These are phyloP conservation scores for Herpetomonas samuelpessoai DNA, from an alignment of 208 protist species.

Conservation along the genomic window DNA sequence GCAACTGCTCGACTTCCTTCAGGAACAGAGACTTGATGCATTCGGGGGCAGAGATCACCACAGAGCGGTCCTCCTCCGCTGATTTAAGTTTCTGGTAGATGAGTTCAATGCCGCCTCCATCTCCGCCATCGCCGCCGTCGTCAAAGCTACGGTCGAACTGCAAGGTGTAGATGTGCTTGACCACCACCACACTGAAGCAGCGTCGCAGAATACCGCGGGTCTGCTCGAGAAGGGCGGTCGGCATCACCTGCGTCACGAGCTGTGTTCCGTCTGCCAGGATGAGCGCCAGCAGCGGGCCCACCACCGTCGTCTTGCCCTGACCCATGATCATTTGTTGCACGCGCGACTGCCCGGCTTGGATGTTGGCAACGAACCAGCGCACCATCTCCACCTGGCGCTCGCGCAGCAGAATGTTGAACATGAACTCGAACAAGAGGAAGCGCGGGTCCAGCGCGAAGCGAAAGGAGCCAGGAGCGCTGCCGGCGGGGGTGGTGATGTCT, in stretches of 20 bases:
- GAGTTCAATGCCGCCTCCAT: conserved; percentile 20
- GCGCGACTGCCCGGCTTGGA: conserved; percentile 56
- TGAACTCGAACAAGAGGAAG: conserved; percentile 93
- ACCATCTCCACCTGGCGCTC: conserved; percentile 93
- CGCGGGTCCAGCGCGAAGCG: conserved; percentile 70
- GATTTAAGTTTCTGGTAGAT: conserved; percentile 73
- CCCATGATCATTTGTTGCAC: conserved; percentile 97
- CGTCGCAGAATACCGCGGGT: conserved; percentile 85
- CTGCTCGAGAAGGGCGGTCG: conserved; percentile 91
- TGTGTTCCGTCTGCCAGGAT: conserved; percentile 91
- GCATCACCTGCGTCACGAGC: conserved; percentile 93
- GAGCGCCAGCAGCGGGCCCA: conserved; percentile 91
- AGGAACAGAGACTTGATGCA: conserved; percentile 94
- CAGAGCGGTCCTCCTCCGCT: conserved; percentile 51
- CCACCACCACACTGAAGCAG: conserved; percentile 91
- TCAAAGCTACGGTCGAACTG: conserved; percentile 73
- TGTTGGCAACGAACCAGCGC: conserved; percentile 76
- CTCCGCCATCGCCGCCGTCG: conserved; percentile 38
- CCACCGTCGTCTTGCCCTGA: conserved; percentile 94
- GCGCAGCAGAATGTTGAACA: conserved; percentile 93
- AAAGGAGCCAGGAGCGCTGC: conserved; percentile 2
- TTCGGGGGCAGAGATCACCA: conserved; percentile 88
- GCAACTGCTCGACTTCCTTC: conserved; percentile 91
- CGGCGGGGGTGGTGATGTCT: not conserved
- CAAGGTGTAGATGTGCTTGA: conserved; percentile 88